These are phyloP conservation scores for Globisporangium mamillatum DNA, from an alignment of 352 stramenopile species.

Conservation along the genomic window DNA sequence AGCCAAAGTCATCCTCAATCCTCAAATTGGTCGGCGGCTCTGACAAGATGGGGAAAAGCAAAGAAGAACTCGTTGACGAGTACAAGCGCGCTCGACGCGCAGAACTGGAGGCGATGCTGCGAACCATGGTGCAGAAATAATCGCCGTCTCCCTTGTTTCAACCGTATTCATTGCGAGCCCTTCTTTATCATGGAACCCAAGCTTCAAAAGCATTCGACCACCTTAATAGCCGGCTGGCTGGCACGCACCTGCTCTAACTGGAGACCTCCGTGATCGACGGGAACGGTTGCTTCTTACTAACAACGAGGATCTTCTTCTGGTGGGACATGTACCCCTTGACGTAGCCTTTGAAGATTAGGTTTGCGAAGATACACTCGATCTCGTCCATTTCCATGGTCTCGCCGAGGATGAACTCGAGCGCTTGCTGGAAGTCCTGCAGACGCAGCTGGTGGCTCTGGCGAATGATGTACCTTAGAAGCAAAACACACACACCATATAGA, in stretches of 20 bases:
- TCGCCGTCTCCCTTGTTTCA: background rate
- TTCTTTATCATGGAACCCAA: background rate
- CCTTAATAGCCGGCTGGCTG: background rate
- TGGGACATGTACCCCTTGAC: constrained; percentile 97
- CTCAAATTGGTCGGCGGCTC: constrained; percentile 47
- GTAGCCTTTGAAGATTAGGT: constrained; percentile 96
- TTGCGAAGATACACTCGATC: constrained; percentile 96
- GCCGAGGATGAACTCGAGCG: constrained; percentile 83
- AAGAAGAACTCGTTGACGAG: constrained; percentile 53
- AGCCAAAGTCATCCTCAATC: constrained; percentile 42
- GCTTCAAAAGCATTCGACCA: background rate
- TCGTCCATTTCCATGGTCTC: constrained; percentile 92
- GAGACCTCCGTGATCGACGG: constrained; percentile 80
- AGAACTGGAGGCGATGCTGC: constrained; percentile 65
- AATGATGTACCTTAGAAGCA: constrained; percentile 61
- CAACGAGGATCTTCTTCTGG: constrained; percentile 94
- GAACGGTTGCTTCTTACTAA: constrained; percentile 95
- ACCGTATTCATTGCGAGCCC: constrained; percentile 6
- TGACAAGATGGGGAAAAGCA: constrained; percentile 40
- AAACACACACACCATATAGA: background rate
- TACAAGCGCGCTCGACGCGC: constrained; percentile 63
- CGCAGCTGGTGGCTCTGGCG: constrained; percentile 88
- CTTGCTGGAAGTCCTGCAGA: constrained; percentile 86
- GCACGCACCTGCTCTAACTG: constrained; percentile 29
- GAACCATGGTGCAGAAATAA: constrained; percentile 60